Base-by-base conservation (phyloP, 192 early-diverging fungal genomes). In the Ambispora gerdemannii region DNA sequence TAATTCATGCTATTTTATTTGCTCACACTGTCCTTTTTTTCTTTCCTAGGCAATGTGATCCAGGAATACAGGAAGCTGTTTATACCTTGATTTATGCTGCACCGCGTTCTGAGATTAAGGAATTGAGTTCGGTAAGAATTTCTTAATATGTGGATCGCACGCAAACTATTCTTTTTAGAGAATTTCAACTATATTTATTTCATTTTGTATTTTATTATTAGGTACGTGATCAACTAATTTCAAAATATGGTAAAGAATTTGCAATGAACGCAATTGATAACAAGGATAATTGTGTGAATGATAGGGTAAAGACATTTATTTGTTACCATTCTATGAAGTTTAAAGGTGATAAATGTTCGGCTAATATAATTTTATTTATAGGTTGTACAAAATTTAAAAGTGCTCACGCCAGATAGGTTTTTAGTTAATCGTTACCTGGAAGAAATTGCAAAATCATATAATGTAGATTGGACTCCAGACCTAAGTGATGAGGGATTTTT, bases 71-170 rank as follows among this genome's bases (percentile, higher is more conserved):
- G 19, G 95, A 95, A 71, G 92, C 95, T 7, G 92, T 97, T 0
- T 86, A 90, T 47, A 93, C 94, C 0, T 77, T 98, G 58, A 90
- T 96, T 27, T 98, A 94, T 78, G 91, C 95, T n/a, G 90, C 95
- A 27, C 83, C 93, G 0, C 80, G 95, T 34, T 76, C 87, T 24
- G 92, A 95, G 63, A 91, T 93, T 51, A 89, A 92, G 68, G 97
- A 98, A 66, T 84, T 98, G 27, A 35, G 58, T 30, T 50, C 75
- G 19, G 87, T 88, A 74, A 60, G 70, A 31, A 10, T 43, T 43
- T 10, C 15, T 43, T 15, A 10, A 10, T 15, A 10, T 43, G 15
- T 15, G 38, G 38, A 10, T 43, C 15, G 15, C 38, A 10, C 15
- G 38, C 0, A 50, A 31, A 53, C 19, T 27, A 19, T 68, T 61